Conservation (phyloP, 1,139 yeast species). For the Candida glucosophila region DNA sequence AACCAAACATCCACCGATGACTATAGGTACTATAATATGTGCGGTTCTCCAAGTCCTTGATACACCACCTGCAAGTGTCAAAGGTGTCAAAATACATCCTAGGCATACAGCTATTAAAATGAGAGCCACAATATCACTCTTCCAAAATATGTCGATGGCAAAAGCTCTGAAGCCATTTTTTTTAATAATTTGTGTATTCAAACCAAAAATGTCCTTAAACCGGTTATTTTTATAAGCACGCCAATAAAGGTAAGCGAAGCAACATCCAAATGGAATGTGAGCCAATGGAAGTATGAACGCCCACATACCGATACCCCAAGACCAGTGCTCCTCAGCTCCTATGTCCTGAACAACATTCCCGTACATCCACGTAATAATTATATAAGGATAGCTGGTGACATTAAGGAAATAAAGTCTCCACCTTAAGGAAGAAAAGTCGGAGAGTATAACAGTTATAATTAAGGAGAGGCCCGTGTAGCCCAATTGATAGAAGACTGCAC, state of each 20-base stretch:
- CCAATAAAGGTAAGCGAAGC: conserved; percentile 23
- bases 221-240: too few relatives aligned
- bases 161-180: conserved; percentile 16
- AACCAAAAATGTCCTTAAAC: too few relatives aligned
- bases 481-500: conserved; percentile 54
- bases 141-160: conserved; percentile 21
- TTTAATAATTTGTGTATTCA: conserved; percentile 13
- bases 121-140: conserved; percentile 26
- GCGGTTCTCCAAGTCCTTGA: conserved; percentile 42
- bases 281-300: conserved; percentile 32
- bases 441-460: conserved; percentile 40
- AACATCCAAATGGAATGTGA: conserved; percentile 22
- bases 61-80: conserved; percentile 51
- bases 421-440: conserved; percentile 48
- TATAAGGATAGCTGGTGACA: conserved; percentile 53
- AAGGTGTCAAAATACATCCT: conserved; percentile 49
- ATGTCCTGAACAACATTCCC: conserved; percentile 35
- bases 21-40: conserved; percentile 52
- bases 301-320: conserved; percentile 32
- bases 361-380: conserved; percentile 61
- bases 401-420: conserved; percentile 55
- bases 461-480: conserved; percentile 55
- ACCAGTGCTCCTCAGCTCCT: conserved; percentile 3
- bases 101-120: conserved; percentile 39
- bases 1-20: conserved; percentile 49